Conservation (phyloP, 805 yeast species). For the Blastobotrys terrestris region DNA sequence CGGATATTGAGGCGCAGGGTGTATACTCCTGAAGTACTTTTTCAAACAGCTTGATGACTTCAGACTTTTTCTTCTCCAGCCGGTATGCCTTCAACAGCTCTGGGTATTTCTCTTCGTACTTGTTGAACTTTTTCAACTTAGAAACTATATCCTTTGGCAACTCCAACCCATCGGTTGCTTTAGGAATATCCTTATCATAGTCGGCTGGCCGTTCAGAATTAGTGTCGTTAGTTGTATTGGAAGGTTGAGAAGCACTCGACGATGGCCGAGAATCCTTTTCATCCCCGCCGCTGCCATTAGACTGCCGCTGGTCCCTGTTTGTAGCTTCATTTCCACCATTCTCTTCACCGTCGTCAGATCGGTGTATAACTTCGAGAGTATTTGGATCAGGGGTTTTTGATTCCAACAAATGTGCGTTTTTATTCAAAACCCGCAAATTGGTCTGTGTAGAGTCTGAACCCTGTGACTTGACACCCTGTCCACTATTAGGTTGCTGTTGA, state of each 20-base stretch:
- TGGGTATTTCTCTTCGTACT: slow-evolving; percentile 91
- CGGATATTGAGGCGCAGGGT: slow-evolving; percentile 70
- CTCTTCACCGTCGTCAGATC: background rate
- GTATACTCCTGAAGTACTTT: slow-evolving; percentile 68
- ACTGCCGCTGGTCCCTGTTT: too few species aligned
- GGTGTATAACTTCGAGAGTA: slow-evolving; percentile 14
- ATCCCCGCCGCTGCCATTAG: background rate
- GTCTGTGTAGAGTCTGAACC: slow-evolving; percentile 4
- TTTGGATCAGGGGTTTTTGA: slow-evolving; percentile 19
- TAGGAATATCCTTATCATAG: background rate
- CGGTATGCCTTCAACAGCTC: slow-evolving; percentile 74
- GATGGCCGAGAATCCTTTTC: background rate
- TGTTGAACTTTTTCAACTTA: slow-evolving; percentile 66
- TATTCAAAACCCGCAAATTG: slow-evolving; percentile 6
- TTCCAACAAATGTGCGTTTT: slow-evolving; percentile 12
- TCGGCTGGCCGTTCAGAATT: background rate
- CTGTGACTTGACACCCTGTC: slow-evolving; percentile 1
- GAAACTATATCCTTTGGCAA: slow-evolving; percentile 53
- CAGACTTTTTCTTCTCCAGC: slow-evolving; percentile 62
- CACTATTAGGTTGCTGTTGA: slow-evolving; percentile 7
- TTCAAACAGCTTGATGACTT: slow-evolving; percentile 58
- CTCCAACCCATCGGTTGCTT: slow-evolving; percentile 18
- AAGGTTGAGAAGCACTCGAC: background rate
- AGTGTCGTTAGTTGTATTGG: background rate
- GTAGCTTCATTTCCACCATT: background rate